phyloP scores from a whole-genome alignment of 1,284 basidiomycete species.

The Ceratobasidium papillatum region DNA sequence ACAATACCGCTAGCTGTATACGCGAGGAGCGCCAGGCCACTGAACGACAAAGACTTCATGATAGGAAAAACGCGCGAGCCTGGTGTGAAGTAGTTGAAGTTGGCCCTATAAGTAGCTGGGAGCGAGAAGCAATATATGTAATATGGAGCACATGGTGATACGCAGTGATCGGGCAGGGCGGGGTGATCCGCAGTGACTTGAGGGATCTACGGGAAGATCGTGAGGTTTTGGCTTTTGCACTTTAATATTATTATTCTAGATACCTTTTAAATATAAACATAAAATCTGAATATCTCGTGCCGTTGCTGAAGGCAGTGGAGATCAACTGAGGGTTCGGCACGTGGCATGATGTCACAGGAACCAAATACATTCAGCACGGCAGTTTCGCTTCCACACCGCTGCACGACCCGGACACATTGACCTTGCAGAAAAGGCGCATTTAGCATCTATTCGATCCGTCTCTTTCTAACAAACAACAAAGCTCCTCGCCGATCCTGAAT shows the following conservation, averaged over 20 bases:
- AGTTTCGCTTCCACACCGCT: too few relatives aligned
- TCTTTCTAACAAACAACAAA: too few relatives aligned
- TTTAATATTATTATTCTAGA: conserved; percentile 31
- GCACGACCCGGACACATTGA: too few relatives aligned
- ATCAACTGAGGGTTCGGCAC: too few relatives aligned
- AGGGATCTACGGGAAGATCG: not conserved
- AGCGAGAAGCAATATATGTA: not conserved
- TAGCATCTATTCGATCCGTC: too few relatives aligned
- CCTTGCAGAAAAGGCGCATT: too few relatives aligned
- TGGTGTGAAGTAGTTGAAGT: not conserved
- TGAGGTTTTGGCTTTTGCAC: not conserved
- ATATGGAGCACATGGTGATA: not conserved
- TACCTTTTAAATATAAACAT: too few relatives aligned
- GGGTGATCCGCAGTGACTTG: conserved; percentile 1
- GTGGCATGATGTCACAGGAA: too few relatives aligned
- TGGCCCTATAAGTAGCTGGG: not conserved
- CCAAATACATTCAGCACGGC: too few relatives aligned
- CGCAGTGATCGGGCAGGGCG: conserved; percentile 3
- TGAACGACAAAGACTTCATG: not conserved
- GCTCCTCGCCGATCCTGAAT: too few relatives aligned
- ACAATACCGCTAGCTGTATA: not conserved
- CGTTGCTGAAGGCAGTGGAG: too few relatives aligned
- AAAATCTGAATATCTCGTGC: too few relatives aligned
- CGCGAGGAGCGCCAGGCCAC: not conserved
- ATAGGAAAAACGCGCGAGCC: not conserved